A percentile compares a stretch with the other conserved stretches of the same genome.
Conservation (phyloP, 2,329 filamentous ascomycete species). For the Stachybotrys chartarum region DNA sequence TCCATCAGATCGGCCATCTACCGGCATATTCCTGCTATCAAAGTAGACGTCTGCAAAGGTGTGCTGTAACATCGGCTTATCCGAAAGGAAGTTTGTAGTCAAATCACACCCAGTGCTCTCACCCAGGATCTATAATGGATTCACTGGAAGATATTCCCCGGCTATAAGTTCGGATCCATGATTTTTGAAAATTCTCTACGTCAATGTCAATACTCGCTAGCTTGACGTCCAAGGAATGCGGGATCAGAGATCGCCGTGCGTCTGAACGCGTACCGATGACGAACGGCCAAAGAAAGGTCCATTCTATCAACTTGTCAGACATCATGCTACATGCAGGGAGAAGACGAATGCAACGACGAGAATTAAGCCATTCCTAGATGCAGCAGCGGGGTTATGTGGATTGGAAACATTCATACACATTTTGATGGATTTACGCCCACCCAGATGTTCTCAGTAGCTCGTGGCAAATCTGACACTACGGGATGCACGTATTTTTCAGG, state of each 20-base stretch:
- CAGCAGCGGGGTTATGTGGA: too few species aligned
- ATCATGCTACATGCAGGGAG: too few species aligned
- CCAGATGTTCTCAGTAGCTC: conserved; percentile 64
- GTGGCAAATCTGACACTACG: conserved; percentile 47
- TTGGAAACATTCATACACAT: too few species aligned
- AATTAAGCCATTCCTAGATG: too few species aligned
- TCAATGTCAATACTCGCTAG: background rate
- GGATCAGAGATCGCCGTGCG: too few species aligned
- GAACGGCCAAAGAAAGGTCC: too few species aligned
- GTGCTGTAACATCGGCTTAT: background rate
- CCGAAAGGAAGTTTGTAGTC: background rate
- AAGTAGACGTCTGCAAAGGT: background rate
- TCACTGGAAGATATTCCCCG: background rate
- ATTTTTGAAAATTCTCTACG: conserved; percentile 40
- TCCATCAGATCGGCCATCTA: background rate
- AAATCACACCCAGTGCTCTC: background rate
- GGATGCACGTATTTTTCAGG: conserved; percentile 31
- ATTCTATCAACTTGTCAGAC: too few species aligned
- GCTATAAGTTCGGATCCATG: background rate
- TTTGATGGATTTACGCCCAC: background rate
- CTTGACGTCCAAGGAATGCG: background rate
- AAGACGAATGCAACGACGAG: too few species aligned
- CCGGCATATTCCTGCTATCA: background rate
- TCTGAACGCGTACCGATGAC: too few species aligned
- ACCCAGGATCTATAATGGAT: background rate